These are phyloP conservation scores for Saitozyma sp. DNA, from an alignment of 768 basidiomycete genomes.

Conservation along the genomic window DNA sequence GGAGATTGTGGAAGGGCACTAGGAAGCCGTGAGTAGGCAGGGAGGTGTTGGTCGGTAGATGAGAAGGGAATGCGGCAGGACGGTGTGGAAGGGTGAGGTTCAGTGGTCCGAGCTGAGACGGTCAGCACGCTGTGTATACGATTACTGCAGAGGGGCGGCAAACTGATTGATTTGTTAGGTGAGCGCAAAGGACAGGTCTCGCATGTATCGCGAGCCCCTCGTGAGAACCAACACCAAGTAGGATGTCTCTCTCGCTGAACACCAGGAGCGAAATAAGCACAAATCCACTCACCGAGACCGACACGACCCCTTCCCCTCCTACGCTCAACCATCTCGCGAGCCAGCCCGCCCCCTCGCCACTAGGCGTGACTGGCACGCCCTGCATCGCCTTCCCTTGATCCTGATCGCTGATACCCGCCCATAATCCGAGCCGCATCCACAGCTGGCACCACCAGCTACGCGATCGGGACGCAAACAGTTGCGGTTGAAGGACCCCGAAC, in stretches of 20 bases:
- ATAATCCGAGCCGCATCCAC: too few species aligned
- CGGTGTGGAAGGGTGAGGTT: slow-evolving; percentile 48
- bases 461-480: too few species aligned
- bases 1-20: slow-evolving; percentile 17
- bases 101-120: neutral
- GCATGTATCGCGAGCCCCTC: too few species aligned
- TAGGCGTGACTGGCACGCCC: too few species aligned
- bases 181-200: too few species aligned
- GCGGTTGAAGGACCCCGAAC: too few species aligned
- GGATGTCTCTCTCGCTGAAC: neutral
- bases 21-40: slow-evolving; percentile 37
- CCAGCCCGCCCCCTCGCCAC: slow-evolving; percentile 10
- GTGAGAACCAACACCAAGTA: too few species aligned
- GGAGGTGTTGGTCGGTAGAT: slow-evolving; percentile 10
- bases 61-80: slow-evolving; percentile 45
- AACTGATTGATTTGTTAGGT: too few species aligned
- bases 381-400: too few species aligned
- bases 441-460: too few species aligned
- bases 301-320: slow-evolving; percentile 41
- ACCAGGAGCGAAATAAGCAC: neutral
- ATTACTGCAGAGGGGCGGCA: neutral
- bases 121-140: too few species aligned
- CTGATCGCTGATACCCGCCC: too few species aligned
- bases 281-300: slow-evolving; percentile 32
- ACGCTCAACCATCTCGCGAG: slow-evolving; percentile 31